phyloP scores from a whole-genome alignment of 2,329 filamentous ascomycete species.

The Sclerotinia spermophila region DNA sequence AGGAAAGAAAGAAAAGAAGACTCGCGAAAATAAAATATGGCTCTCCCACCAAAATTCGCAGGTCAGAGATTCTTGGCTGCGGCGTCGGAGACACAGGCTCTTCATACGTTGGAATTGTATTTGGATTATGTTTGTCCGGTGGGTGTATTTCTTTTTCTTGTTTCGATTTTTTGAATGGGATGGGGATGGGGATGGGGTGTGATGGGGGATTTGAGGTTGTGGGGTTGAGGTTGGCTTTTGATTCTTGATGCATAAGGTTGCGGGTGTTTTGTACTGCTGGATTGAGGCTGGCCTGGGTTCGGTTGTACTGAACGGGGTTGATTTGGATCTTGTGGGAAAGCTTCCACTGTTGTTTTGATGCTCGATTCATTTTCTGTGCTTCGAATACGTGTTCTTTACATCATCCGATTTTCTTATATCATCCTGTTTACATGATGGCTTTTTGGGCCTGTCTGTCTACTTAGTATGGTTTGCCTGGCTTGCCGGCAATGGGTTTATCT shows the following conservation, averaged over 20 bases:
- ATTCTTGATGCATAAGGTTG: no score
- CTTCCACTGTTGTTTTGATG: no score
- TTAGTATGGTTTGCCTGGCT: background rate
- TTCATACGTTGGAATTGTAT: constrained; percentile 63
- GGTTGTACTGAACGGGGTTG: background rate
- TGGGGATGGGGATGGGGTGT: no score
- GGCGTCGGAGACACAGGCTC: constrained; percentile 42
- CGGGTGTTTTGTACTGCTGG: background rate
- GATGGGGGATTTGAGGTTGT: background rate
- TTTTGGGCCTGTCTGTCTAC: background rate
- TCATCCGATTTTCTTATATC: background rate
- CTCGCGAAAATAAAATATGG: constrained; percentile 48
- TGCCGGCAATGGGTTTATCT: background rate
- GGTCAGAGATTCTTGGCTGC: constrained; percentile 58
- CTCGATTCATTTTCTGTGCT: no score
- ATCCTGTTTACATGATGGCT: background rate
- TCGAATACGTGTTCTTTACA: no score
- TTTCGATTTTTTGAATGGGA: no score
- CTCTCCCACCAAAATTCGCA: constrained; percentile 72
- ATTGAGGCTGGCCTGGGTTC: background rate
- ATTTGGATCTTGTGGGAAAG: no score
- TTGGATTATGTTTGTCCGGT: constrained; percentile 86
- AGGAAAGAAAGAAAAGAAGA: background rate
- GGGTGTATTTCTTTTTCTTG: background rate
- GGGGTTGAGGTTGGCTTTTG: background rate